phyloP scores from a whole-genome alignment of 768 basidiomycete genomes.

The Dendrothele bispora region DNA sequence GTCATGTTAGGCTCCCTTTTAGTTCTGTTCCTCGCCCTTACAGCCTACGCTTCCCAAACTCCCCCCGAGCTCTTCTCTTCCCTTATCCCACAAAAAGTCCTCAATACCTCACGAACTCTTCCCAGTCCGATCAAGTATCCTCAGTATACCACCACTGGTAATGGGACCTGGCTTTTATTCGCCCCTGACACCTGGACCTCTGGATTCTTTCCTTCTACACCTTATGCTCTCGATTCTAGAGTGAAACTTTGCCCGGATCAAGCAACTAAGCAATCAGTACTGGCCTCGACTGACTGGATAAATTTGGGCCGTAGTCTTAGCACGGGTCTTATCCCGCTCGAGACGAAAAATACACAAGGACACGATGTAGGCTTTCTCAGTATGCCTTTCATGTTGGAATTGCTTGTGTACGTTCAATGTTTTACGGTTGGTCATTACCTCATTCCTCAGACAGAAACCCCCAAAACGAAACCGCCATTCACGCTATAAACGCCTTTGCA shows the following conservation, averaged over 20 bases:
- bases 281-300: conserved; percentile 56
- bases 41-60: conserved; percentile 23
- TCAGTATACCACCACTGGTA: conserved; percentile 48
- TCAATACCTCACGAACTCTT: conserved; percentile 48
- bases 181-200: conserved; percentile 62
- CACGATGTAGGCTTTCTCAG: conserved; percentile 76
- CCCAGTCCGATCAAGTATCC: conserved; percentile 52
- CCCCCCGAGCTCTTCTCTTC: conserved; percentile 58
- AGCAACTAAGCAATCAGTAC: conserved; percentile 32
- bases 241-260: conserved; percentile 49
- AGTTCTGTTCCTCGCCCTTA: conserved; percentile 12
- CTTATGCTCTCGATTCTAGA: conserved; percentile 60
- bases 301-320: conserved; percentile 50
- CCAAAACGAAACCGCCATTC: conserved; percentile 52
- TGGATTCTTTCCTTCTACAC: conserved; percentile 63
- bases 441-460: conserved; percentile 46
- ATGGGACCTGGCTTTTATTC: conserved; percentile 56
- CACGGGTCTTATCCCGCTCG: conserved; percentile 49
- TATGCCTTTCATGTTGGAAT: conserved; percentile 65
- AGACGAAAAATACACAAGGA: conserved; percentile 41
- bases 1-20: background rate
- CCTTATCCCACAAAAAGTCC: conserved; percentile 57
- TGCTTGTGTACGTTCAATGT: conserved; percentile 46
- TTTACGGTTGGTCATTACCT: background rate
- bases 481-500: conserved; percentile 59